Base-by-base conservation (phyloP, 208 protist species). In the Borovskyia barvae region DNA sequence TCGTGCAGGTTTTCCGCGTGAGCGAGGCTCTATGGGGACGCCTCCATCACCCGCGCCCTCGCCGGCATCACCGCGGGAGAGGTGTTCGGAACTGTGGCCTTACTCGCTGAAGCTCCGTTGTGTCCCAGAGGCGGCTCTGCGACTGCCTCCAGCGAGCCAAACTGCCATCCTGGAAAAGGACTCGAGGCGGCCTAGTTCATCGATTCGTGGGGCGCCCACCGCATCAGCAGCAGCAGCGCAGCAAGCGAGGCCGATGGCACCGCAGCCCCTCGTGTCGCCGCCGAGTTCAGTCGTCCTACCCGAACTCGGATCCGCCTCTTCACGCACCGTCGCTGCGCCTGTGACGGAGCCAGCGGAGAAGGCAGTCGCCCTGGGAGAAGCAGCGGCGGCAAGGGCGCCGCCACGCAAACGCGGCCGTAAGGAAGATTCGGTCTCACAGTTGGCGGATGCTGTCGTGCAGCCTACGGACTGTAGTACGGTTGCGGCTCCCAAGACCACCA, bases 61-160 rank as follows among this genome's bases (percentile, higher is more conserved):
- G 2, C 28, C 9, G 20, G 2, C 30, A 11, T 40, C 28, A 20
- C 28, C 52, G 7, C 24, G 33, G 33, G 33, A 37, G 20, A 11
- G 17, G 43, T n/a, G 5, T 9, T 20, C 33, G 3, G 57, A 59
- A 45, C 64, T 63, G 22, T 88, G 81, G 81, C 81, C 81, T 2
- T 88, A 88, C 66, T 72, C 81, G 15, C 49, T 75, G 37, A 75
- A 77, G 59, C 75, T 80, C 24, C 66, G 67, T 19, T 79, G 68
- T 40, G 37, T 80, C 1, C 73, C 75, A 0, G 67, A 74, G 22
- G 58, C 60, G 4, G 65, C 53, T 1, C 30, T 75, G 53, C 55
- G 61, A 22, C 33, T 61, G 3, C 62, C 9, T 4, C 1, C 11
- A 2, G 8, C 12, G 1, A 32, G 24, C 36, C 47, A 39, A 14